These are phyloP conservation scores for Fusarium nematophilum DNA, from an alignment of 2,329 filamentous ascomycete genomes.

Conservation along the genomic window DNA sequence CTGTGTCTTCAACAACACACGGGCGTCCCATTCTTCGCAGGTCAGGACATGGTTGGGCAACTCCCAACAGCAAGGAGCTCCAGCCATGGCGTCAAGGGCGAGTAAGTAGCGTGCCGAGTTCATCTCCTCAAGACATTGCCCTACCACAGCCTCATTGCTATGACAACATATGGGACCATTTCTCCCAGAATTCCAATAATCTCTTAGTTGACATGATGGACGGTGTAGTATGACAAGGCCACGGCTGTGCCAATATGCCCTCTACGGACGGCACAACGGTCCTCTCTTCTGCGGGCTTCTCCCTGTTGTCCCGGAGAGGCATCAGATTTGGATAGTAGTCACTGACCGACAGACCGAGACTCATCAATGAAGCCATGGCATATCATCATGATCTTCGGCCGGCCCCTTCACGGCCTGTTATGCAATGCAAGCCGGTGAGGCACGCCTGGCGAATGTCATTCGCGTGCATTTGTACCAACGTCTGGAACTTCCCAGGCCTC, in stretches of 20 bases:
- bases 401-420: no score
- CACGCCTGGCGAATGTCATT: conserved; percentile 2
- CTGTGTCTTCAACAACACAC: no score
- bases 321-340: not conserved
- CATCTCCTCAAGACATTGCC: not conserved
- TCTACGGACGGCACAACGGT: not conserved
- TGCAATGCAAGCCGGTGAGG: conserved; percentile 1
- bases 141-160: conserved; percentile 3
- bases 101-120: not conserved
- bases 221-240: not conserved
- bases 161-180: conserved; percentile 11
- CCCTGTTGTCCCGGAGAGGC: not conserved
- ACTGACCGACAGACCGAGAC: not conserved
- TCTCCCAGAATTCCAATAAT: conserved; percentile 7
- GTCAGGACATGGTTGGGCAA: no score
- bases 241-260: no score
- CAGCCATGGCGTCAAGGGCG: not conserved
- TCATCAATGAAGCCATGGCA: no score
- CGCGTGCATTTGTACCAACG: conserved; percentile 17
- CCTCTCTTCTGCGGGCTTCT: not conserved
- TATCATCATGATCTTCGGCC: conserved; percentile 3
- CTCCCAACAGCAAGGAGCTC: not conserved
- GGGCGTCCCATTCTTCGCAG: no score
- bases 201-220: conserved; percentile 1
- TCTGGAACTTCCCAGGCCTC: conserved; percentile 11